Conservation (phyloP, 768 basidiomycete genomes). For the Suillus luteus region DNA sequence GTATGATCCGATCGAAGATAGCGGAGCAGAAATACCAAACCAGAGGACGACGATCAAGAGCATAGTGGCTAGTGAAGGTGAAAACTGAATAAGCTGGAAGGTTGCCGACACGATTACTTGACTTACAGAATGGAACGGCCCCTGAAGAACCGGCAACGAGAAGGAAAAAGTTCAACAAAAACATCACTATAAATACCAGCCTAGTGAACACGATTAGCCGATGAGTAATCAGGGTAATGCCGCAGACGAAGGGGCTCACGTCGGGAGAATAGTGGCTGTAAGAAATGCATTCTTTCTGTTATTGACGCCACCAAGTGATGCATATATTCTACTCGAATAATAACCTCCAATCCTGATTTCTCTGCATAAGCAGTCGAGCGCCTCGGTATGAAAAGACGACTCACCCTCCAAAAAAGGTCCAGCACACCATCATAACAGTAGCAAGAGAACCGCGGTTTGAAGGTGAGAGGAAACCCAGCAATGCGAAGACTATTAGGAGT, state of each 20-base stretch:
- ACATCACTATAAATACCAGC: constrained; percentile 80
- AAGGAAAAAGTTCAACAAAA: constrained; percentile 90
- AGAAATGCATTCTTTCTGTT: constrained; percentile 82
- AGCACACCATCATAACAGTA: constrained; percentile 69
- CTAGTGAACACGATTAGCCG: constrained; percentile 40
- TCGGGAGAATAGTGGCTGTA: constrained; percentile 86
- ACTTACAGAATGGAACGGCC: constrained; percentile 89
- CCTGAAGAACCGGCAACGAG: constrained; percentile 86
- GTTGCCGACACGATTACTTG: background rate
- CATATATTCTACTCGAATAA: constrained; percentile 79
- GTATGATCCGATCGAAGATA: constrained; percentile 85
- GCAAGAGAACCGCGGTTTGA: constrained; percentile 94
- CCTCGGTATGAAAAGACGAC: constrained; percentile 19
- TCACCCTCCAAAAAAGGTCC: constrained; percentile 90
- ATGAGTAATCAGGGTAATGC: constrained; percentile 3
- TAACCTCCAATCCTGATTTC: constrained; percentile 79
- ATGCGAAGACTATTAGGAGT: constrained; percentile 69
- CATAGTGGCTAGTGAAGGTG: constrained; percentile 63
- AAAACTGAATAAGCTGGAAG: constrained; percentile 7
- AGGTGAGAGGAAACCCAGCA: constrained; percentile 92
- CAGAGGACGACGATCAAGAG: constrained; percentile 81
- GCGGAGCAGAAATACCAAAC: constrained; percentile 93
- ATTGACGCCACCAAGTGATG: constrained; percentile 75
- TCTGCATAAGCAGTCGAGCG: constrained; percentile 12
- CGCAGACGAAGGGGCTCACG: constrained; percentile 47